Evolutionary conservation across 75 land plant genomes (phyloP).

Genomic region (Cryptomeria japonica): DNA sequence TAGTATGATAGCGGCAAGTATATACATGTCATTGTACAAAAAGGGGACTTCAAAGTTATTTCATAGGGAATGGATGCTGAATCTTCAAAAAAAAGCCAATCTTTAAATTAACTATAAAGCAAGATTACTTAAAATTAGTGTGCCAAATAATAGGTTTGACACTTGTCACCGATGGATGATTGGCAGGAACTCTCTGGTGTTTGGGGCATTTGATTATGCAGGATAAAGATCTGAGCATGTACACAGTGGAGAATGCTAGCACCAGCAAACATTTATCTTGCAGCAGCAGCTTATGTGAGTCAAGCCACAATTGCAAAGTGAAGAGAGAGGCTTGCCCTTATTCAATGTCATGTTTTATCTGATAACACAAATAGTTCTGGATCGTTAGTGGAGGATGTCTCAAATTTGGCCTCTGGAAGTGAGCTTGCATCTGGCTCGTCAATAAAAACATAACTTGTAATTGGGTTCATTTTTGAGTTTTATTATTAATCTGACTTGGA

Average conservation of each 20-base stretch:
- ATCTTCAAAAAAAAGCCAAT: not conserved
- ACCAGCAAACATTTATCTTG: slow-evolving; percentile 69
- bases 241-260: slow-evolving; percentile 56
- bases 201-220: slow-evolving; percentile 81
- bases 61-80: not conserved
- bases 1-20: no score
- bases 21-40: no score
- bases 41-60: no score
- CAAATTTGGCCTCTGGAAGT: slow-evolving; percentile 48
- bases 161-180: slow-evolving; percentile 78
- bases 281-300: slow-evolving; percentile 52
- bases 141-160: slow-evolving; percentile 49
- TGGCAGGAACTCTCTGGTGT: slow-evolving; percentile 77
- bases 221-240: slow-evolving; percentile 71
- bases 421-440: slow-evolving; percentile 17
- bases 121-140: not conserved
- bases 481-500: not conserved
- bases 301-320: slow-evolving; percentile 41
- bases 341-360: slow-evolving; percentile 43
- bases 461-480: slow-evolving; percentile 57
- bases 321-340: slow-evolving; percentile 65
- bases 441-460: slow-evolving; percentile 43
- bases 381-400: slow-evolving; percentile 60
- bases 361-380: slow-evolving; percentile 82
- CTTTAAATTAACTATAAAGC: not conserved